A percentile compares a stretch with the other conserved stretches of the same genome.
Conservation (phyloP, 768 basidiomycete genomes). For the Myochromella boudieri region DNA sequence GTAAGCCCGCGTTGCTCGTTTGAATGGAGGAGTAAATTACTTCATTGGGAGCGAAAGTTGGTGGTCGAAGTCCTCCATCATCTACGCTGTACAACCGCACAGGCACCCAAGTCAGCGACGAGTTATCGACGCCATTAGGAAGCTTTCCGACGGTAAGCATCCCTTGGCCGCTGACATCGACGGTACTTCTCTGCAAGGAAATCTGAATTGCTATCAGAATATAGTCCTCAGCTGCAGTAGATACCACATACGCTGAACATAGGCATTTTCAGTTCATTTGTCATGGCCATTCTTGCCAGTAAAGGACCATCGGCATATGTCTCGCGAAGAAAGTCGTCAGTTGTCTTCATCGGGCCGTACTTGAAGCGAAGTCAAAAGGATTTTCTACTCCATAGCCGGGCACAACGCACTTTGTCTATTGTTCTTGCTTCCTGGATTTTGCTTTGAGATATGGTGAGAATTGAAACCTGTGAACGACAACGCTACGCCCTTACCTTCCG, state of each 20-base stretch:
- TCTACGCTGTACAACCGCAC: conserved; percentile 52
- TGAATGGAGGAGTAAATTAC: conserved; percentile 28
- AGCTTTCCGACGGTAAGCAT: conserved; percentile 63
- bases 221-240: background rate
- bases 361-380: background rate
- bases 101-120: conserved; percentile 66
- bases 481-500: conserved; percentile 47
- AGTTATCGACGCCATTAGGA: conserved; percentile 52
- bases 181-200: conserved; percentile 57
- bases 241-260: conserved; percentile 44
- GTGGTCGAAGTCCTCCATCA: conserved; percentile 57
- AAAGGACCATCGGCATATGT: conserved; percentile 43
- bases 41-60: conserved; percentile 58
- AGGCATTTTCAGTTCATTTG: conserved; percentile 39
- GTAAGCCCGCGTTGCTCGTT: background rate
- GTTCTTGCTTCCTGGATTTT: conserved; percentile 36
- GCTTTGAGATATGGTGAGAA: conserved; percentile 22
- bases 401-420: conserved; percentile 17
- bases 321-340: conserved; percentile 35
- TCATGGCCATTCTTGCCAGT: conserved; percentile 45
- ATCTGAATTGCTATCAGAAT: conserved; percentile 23
- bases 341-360: conserved; percentile 25
- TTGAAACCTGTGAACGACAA: background rate
- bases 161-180: conserved; percentile 59
- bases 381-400: background rate